Evolutionary conservation across 73 alveolate species (phyloP).

Genomic region (Uronychia setigera): DNA sequence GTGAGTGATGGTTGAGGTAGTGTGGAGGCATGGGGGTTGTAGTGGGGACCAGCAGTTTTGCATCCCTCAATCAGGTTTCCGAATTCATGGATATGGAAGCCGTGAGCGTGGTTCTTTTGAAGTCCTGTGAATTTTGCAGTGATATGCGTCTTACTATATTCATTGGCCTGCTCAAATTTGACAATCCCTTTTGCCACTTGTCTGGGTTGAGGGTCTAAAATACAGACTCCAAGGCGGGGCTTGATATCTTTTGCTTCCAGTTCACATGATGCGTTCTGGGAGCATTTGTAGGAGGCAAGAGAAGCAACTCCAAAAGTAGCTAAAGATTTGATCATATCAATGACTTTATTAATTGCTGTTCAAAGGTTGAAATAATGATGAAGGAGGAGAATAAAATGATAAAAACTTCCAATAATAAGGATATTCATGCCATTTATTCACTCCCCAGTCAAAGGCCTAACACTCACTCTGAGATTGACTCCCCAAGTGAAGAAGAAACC

Average conservation of each 20-base stretch:
- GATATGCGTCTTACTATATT: slow-evolving; percentile 55
- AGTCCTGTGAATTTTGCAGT: slow-evolving; percentile 73
- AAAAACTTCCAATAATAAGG: background rate
- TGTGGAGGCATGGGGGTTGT: slow-evolving; percentile 55
- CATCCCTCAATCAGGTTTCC: slow-evolving; percentile 70
- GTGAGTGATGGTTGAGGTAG: slow-evolving; percentile 4
- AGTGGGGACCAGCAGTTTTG: slow-evolving; percentile 73
- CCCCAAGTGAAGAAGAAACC: no score
- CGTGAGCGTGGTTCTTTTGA: slow-evolving; percentile 57
- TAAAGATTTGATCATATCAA: background rate
- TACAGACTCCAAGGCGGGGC: slow-evolving; percentile 32
- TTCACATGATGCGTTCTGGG: background rate
- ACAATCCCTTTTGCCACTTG: slow-evolving; percentile 74
- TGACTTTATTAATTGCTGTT: background rate
- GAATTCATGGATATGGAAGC: slow-evolving; percentile 66
- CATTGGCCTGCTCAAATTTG: slow-evolving; percentile 58
- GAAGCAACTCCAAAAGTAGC: background rate
- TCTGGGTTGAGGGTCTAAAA: slow-evolving; percentile 55
- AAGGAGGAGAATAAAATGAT: background rate
- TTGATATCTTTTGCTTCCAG: background rate
- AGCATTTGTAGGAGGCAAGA: background rate
- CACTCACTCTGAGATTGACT: no score
- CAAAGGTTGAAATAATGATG: background rate
- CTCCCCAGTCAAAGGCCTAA: no score
- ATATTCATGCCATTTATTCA: background rate